Percentiles rank a stretch among this genome's conserved stretches.
phyloP scores from a whole-genome alignment of 106 monocot genomes.

The Ottelia alismoides region DNA sequence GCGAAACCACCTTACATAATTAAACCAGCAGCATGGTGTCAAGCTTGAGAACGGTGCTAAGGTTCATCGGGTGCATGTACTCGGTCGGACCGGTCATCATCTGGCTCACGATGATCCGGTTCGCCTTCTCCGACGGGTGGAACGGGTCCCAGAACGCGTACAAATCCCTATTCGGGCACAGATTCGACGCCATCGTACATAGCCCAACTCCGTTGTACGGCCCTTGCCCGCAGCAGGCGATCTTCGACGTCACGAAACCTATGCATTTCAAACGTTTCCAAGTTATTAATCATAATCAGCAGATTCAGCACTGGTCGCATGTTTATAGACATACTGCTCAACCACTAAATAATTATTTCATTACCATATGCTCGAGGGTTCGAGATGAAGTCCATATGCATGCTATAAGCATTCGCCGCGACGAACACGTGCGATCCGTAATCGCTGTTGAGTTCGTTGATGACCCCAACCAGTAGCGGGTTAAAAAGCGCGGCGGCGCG shows the following conservation, averaged over 20 bases:
- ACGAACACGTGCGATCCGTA: constrained; percentile 24
- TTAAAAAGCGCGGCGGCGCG: constrained; percentile 37
- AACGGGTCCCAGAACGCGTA: constrained; percentile 65
- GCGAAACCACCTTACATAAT: too few relatives aligned
- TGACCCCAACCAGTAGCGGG: constrained; percentile 16
- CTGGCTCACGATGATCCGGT: constrained; percentile 39
- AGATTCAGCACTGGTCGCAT: background rate
- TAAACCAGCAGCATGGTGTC: too few relatives aligned
- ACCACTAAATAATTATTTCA: too few relatives aligned
- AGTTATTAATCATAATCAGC: too few relatives aligned
- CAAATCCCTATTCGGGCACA: constrained; percentile 36
- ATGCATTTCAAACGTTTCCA: too few relatives aligned
- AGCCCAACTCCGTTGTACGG: constrained; percentile 57
- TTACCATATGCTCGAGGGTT: constrained; percentile 41
- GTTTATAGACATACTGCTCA: background rate
- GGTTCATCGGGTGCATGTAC: too few relatives aligned
- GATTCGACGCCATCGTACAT: constrained; percentile 34
- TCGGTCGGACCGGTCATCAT: constrained; percentile 32
- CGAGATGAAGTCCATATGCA: constrained; percentile 32
- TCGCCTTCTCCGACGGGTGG: constrained; percentile 57
- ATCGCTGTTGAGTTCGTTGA: constrained; percentile 29
- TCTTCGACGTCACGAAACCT: constrained; percentile 56
- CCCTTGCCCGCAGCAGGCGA: too few relatives aligned
- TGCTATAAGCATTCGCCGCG: constrained; percentile 24
- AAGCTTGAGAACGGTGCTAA: constrained; percentile 50